phyloP scores from a whole-genome alignment of 2,329 filamentous ascomycete species.

The Colletotrichum liriopes region DNA sequence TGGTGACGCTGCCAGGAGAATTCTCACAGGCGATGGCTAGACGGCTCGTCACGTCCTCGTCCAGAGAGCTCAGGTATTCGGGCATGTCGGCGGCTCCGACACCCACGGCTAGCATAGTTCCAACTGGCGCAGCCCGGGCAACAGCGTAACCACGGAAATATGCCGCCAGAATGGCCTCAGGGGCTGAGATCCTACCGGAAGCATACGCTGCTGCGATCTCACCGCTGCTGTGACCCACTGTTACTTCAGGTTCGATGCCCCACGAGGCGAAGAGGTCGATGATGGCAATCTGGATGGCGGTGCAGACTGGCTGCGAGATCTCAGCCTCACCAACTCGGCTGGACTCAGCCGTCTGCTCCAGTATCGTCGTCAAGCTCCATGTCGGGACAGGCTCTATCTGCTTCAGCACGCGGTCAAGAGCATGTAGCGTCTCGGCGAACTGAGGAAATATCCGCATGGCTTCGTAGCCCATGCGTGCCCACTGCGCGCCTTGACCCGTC shows the following conservation, averaged over 20 bases:
- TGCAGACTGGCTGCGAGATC: background rate
- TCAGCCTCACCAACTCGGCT: background rate
- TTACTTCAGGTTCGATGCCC: background rate
- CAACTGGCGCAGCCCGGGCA: background rate
- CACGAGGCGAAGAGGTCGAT: background rate
- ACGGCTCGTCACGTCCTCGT: constrained; percentile 43
- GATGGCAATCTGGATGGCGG: background rate
- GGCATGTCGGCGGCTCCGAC: background rate
- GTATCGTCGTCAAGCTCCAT: background rate
- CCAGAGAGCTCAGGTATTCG: background rate
- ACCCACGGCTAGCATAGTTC: constrained; percentile 22
- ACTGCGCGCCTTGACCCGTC: background rate
- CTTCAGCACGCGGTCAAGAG: background rate
- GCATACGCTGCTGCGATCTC: background rate
- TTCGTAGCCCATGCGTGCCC: background rate
- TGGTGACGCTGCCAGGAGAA: background rate
- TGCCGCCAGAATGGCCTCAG: background rate
- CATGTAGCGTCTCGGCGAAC: background rate
- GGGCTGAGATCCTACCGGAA: background rate
- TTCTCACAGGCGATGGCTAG: constrained; percentile 38
- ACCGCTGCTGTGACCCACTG: background rate
- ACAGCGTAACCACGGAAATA: background rate
- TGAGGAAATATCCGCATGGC: background rate
- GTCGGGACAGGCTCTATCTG: background rate
- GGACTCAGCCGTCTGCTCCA: background rate